These are phyloP conservation scores for Fusarium buxicola DNA, from an alignment of 2,329 filamentous ascomycete genomes.

Conservation along the genomic window DNA sequence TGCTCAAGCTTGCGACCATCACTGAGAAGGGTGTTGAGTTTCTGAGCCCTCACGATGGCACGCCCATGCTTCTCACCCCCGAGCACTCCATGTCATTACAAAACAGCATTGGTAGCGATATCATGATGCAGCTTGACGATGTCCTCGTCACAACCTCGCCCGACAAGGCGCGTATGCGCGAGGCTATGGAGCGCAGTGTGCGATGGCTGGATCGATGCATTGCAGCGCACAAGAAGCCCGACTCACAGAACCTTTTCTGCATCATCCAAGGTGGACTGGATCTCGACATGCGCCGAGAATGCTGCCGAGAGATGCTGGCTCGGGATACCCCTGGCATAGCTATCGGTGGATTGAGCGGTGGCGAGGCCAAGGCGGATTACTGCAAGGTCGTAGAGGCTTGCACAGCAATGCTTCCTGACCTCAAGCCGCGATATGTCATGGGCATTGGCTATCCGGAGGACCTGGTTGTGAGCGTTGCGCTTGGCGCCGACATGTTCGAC, in stretches of 20 bases:
- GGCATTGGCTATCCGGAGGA: conserved; percentile 98
- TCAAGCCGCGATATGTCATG: conserved; percentile 99
- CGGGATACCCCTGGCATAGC: conserved; percentile 95
- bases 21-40: conserved; percentile 97
- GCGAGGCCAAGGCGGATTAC: conserved; percentile 93
- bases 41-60: conserved; percentile 94
- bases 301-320: conserved; percentile 87
- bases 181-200: conserved; percentile 94
- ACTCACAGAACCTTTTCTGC: conserved; percentile 93
- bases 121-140: conserved; percentile 99
- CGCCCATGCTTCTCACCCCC: conserved; percentile 95
- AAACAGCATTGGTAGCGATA: conserved; percentile 97
- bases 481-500: conserved; percentile 99
- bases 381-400: conserved; percentile 91
- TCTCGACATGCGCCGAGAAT: conserved; percentile 84
- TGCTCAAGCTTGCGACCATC: conserved; percentile 91
- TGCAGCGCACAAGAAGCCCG: conserved; percentile 84
- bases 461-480: conserved; percentile 88
- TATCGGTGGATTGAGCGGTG: conserved; percentile 93
- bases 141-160: conserved; percentile 97
- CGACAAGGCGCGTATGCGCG: conserved; percentile 85
- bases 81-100: conserved; percentile 97
- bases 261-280: conserved; percentile 98
- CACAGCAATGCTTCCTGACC: conserved; percentile 83
- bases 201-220: conserved; percentile 98